These are phyloP conservation scores for Mycena kentingensis DNA, from an alignment of 768 basidiomycete genomes.

Conservation along the genomic window DNA sequence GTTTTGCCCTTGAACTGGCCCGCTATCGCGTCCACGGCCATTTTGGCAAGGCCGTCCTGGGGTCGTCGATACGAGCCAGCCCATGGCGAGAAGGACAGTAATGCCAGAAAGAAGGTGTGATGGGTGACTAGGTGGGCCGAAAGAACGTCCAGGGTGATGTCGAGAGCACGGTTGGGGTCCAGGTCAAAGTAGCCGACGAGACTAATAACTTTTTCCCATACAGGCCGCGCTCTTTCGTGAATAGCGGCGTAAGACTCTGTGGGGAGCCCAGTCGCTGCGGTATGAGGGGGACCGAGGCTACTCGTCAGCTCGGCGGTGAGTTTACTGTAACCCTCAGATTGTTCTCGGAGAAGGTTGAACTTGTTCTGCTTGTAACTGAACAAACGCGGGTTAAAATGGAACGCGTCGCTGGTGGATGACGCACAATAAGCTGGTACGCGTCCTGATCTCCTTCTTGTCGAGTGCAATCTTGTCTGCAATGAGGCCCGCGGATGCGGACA, in stretches of 20 bases:
- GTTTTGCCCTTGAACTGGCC: slow-evolving; percentile 56
- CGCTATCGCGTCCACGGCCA: slow-evolving; percentile 40
- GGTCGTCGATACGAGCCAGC: slow-evolving; percentile 49
- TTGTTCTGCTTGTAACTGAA: slow-evolving; percentile 95
- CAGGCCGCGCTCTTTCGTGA: slow-evolving; percentile 63
- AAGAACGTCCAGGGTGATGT: slow-evolving; percentile 90
- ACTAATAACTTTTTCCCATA: slow-evolving; percentile 84
- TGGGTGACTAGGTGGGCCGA: slow-evolving; percentile 80
- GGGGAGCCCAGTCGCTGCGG: slow-evolving; percentile 63
- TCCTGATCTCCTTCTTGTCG: slow-evolving; percentile 80
- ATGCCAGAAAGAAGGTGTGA: slow-evolving; percentile 84
- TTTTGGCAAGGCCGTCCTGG: slow-evolving; percentile 32
- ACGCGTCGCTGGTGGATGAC: slow-evolving; percentile 38
- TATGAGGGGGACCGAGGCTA: slow-evolving; percentile 75
- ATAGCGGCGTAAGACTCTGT: slow-evolving; percentile 58
- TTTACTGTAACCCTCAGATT: slow-evolving; percentile 96
- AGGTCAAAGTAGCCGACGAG: slow-evolving; percentile 96
- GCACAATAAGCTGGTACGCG: slow-evolving; percentile 84
- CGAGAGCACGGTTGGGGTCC: slow-evolving; percentile 90
- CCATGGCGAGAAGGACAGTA: slow-evolving; percentile 91
- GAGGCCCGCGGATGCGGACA: slow-evolving; percentile 65
- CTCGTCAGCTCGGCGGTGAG: slow-evolving; percentile 82
- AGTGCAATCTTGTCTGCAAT: slow-evolving; percentile 66
- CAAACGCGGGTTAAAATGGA: not conserved
- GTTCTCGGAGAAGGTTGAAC: slow-evolving; percentile 95